Evolutionary conservation across 2,329 filamentous ascomycete species (phyloP), one percentile per base, ranked within the genome.

Genomic region (Calonectria montana): DNA sequence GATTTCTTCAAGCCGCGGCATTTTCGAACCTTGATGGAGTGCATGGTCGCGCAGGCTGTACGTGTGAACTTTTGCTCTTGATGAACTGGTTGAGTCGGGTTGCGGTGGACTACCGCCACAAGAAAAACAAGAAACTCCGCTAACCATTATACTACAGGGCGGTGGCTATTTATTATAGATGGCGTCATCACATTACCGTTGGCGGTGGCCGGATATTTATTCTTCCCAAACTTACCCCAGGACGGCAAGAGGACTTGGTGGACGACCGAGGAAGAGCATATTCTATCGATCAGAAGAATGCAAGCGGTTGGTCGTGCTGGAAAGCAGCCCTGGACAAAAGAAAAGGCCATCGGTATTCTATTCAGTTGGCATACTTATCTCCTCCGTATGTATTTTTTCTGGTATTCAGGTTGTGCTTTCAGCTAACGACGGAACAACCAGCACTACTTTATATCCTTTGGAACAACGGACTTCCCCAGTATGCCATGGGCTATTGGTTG

Each of bases 321-420:
- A 8, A 76, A 73, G 23, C 48, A 73, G 35, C 73, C 73, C 10
- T 76, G 74, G 75, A 68, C 74, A 4, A 72, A 41, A 48, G 62
- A 55, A 4, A 76, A 76, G 41, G 25, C 68, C 16, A 70, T 69
- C 15, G 67, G 43, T 2, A 76, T 76, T 29, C 37, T 73, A 4
- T 13, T 69, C 12, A 76, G 74, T n/a, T 76, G 75, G 73, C 74
- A 76, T 41, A 75, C 72, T 3, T 76, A 73, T 31, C 61, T 76
- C 18, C 67, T 74, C 8, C 73, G 73, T 74, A 47, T 45, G 73
- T 68, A 3, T 13, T 13, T 6, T 31, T 4, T 2, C 21, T 4
- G 13, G 7, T 4, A 25, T 16, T 1, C 1, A 12, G 12, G n/a
- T n/a, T 35, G 25, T 25, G 9, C 16, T 13, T 1, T 16, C 8